Percentiles rank a stretch among this genome's conserved stretches.
phyloP scores from a whole-genome alignment of 352 stramenopile species.

The Pilasporangium apinafurcum region DNA sequence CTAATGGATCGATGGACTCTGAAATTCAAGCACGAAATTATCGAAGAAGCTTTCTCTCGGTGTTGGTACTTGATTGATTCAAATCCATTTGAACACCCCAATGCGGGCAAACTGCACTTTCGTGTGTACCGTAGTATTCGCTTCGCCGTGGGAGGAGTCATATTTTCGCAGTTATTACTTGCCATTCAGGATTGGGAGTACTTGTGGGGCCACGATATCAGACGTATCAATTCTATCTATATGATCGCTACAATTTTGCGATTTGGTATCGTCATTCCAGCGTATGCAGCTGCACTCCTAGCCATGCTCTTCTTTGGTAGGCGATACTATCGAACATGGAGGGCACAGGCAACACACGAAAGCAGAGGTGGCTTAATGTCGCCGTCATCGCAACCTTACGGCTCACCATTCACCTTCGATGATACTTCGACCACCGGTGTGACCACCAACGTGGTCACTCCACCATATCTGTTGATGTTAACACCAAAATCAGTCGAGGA shows the following conservation, averaged over 20 bases:
- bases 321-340: conserved; percentile 21
- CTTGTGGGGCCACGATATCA: conserved; percentile 4
- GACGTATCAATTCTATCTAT: conserved; percentile 5
- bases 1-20: conserved; percentile 21
- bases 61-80: conserved; percentile 41
- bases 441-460: too few species aligned
- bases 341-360: conserved; percentile 10
- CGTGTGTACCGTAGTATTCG: conserved; percentile 24
- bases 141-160: conserved; percentile 26
- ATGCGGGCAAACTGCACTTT: conserved; percentile 26
- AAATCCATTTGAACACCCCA: conserved; percentile 34
- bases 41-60: conserved; percentile 35
- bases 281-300: conserved; percentile 13
- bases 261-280: conserved; percentile 28
- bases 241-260: conserved; percentile 12
- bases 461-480: neutral
- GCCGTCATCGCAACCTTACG: too few species aligned
- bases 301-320: conserved; percentile 18
- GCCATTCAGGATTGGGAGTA: conserved; percentile 36
- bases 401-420: conserved; percentile 1
- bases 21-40: conserved; percentile 26
- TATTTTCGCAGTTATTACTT: conserved; percentile 30
- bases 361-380: conserved; percentile 12
- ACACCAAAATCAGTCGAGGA: neutral
- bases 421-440: too few species aligned